A percentile compares a stretch with the other conserved stretches of the same genome.
phyloP scores from a whole-genome alignment of 495 filamentous ascomycete genomes.

The Staphylotrichum longicolle region DNA sequence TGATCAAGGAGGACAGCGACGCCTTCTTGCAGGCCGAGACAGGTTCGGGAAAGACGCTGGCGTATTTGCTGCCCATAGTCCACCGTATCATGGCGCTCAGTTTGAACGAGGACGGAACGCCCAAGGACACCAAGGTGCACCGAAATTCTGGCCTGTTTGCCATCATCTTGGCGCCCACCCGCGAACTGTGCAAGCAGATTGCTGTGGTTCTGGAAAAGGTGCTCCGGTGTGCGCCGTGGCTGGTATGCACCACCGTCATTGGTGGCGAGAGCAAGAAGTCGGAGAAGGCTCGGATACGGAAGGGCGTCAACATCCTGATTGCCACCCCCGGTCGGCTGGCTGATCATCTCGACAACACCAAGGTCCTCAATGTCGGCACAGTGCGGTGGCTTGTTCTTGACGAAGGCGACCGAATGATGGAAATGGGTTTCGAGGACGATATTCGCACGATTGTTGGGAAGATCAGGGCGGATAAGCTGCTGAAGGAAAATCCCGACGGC shows the following conservation, averaged over 20 bases:
- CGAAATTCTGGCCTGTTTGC: conserved; percentile 88
- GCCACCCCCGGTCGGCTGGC: conserved; percentile 87
- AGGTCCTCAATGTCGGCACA: conserved; percentile 80
- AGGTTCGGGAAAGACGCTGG: conserved; percentile 93
- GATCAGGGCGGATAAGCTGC: conserved; percentile 55
- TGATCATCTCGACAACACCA: conserved; percentile 89
- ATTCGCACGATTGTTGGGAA: conserved; percentile 74
- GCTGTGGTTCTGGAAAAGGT: conserved; percentile 76
- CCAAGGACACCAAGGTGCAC: conserved; percentile 54
- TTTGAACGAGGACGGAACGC: conserved; percentile 45
- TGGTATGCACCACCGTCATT: conserved; percentile 87
- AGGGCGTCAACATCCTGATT: conserved; percentile 91
- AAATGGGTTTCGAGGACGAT: conserved; percentile 93
- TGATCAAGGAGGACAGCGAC: conserved; percentile 80
- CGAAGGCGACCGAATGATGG: conserved; percentile 95
- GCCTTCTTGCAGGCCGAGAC: conserved; percentile 97
- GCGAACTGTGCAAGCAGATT: conserved; percentile 93
- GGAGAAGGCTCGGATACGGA: conserved; percentile 88
- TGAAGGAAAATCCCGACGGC: conserved; percentile 40
- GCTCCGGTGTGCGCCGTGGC: conserved; percentile 78
- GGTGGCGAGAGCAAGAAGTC: conserved; percentile 97
- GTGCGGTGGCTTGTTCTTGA: conserved; percentile 93
- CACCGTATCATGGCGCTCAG: conserved; percentile 80
- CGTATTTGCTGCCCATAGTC: conserved; percentile 88
- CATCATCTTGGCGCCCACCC: conserved; percentile 84